Evolutionary conservation across 768 basidiomycete genomes (phyloP), one percentile per base, ranked within the genome.

Genomic region (Nidularia pulvinata): DNA sequence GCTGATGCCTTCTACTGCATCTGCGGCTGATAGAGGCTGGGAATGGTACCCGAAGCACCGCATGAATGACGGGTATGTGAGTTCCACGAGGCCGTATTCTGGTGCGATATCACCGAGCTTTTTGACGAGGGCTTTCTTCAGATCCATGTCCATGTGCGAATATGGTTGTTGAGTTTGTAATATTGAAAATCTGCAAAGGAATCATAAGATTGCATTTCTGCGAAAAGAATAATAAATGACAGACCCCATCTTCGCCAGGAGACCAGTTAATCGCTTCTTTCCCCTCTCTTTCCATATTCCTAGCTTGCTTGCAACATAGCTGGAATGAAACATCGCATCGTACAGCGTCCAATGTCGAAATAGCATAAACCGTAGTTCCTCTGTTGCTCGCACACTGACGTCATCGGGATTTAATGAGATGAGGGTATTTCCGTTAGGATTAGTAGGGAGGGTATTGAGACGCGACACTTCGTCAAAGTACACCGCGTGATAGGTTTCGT

Each of bases 181-280:
- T 59, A 98, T 83, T 2, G 96, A 98, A 68, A 98, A 96, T 2
- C 96, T 98, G 55, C n/a, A 19, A 33, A 51, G 58, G 19, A 30
- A 19, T 49, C 7, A 14, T 13, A 51, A 33, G 7, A 42, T 46
- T 22, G 22, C 47, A 13, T 35, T 44, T 33, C 7, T 35, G 14
- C 35, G 2, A 14, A 33, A 47, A 49, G 14, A 53, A 36, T 54
- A 49, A 25, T 7, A 11, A 39, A 52, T 22, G 47, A 71, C 79
- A 57, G 66, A 98, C 95, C 97, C 97, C 93, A 99, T 99, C 77
- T 98, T 98, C 13, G 97, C 97, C 22, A 99, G 75, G 48, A 99
- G 74, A 6, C 96, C 97, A 1, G 89, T 92, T 52, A 99, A 72
- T 58, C 86, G 82, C 67, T 94, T 95, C 56, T 91, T 80, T 19